phyloP scores from a whole-genome alignment of 805 yeast genomes.

The Saccharomycopsis synnaedendra region DNA sequence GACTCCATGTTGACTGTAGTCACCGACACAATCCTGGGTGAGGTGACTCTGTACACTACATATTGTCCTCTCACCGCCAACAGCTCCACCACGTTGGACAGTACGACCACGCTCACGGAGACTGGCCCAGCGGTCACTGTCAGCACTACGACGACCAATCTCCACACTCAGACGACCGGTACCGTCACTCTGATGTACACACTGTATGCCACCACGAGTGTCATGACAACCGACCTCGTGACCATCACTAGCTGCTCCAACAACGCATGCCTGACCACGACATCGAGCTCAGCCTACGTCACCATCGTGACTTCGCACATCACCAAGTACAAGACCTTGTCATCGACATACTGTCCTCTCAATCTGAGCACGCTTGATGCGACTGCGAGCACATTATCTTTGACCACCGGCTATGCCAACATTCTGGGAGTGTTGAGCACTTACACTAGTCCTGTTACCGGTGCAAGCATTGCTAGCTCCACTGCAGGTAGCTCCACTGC shows the following conservation, averaged over 20 bases:
- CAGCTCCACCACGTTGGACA: too few relatives aligned
- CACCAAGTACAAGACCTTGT: constrained; percentile 16
- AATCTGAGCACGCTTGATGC: constrained; percentile 2
- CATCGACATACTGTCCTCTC: constrained; percentile 21
- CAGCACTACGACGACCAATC: neutral
- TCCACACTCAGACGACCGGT: neutral
- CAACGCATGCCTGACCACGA: constrained; percentile 19
- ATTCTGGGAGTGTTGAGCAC: too few relatives aligned
- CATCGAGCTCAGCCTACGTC: constrained; percentile 8
- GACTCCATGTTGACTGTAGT: neutral
- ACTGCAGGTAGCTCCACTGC: too few relatives aligned
- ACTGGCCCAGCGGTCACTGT: neutral
- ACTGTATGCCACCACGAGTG: neutral
- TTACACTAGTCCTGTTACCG: too few relatives aligned
- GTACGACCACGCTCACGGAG: neutral
- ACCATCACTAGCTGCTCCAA: constrained; percentile 21
- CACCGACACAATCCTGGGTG: neutral
- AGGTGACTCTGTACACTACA: neutral
- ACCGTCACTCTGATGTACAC: too few relatives aligned
- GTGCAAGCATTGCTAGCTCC: too few relatives aligned
- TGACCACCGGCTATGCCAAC: too few relatives aligned
- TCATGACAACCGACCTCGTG: constrained; percentile 20
- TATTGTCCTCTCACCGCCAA: too few relatives aligned
- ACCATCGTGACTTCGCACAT: constrained; percentile 6
- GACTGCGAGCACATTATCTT: too few relatives aligned